Conservation (phyloP, 2,329 filamentous ascomycete species). For the Tolypocladium sp. region DNA sequence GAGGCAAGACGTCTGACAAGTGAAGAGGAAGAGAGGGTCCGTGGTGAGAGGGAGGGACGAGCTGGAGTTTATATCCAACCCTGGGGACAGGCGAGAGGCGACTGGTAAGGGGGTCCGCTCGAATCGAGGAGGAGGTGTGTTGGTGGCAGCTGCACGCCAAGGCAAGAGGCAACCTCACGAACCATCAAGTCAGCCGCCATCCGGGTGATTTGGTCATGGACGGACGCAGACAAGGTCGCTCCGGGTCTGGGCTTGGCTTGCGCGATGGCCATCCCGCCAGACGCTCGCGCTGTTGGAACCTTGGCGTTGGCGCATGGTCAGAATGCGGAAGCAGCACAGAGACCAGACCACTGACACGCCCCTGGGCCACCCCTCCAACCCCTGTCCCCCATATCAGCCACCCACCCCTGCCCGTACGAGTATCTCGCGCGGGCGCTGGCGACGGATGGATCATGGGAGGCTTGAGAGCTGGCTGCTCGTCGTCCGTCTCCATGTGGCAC, state of each 20-base stretch:
- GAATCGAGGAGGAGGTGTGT: neutral
- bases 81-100: neutral
- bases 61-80: conserved; percentile 5
- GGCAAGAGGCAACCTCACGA: neutral
- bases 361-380: neutral
- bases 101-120: neutral
- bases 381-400: neutral
- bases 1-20: neutral
- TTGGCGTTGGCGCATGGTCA: neutral
- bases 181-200: neutral
- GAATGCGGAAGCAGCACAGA: neutral
- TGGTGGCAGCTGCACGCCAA: neutral
- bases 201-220: neutral
- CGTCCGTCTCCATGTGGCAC: neutral
- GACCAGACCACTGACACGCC: neutral
- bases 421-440: neutral
- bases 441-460: neutral
- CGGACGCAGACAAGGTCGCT: neutral
- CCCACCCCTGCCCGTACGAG: neutral
- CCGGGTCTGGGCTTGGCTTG: neutral
- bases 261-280: neutral
- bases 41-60: neutral
- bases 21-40: neutral
- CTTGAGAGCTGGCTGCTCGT: neutral
- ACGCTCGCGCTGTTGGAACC: neutral